Percentiles rank a stretch among this genome's conserved stretches.
These are phyloP conservation scores for Pilasporangium apinafurcum DNA, from an alignment of 352 stramenopile genomes.

Conservation along the genomic window DNA sequence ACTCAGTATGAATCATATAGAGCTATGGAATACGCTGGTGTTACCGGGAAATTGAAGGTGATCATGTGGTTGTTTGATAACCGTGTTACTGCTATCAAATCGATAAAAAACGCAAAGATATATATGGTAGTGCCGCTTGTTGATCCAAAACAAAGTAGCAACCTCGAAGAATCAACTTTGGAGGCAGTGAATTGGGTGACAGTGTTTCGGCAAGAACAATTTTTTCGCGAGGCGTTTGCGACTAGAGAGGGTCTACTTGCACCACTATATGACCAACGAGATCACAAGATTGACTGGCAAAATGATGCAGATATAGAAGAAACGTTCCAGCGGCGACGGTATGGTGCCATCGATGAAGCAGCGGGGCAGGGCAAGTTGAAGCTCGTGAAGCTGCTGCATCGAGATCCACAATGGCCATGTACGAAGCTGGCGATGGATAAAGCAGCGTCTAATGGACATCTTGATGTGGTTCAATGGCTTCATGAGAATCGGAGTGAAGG, in stretches of 20 bases:
- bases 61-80: constrained; percentile 26
- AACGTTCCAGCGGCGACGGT: constrained; percentile 8
- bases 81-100: not conserved
- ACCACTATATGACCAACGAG: constrained; percentile 21
- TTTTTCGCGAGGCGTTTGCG: constrained; percentile 25
- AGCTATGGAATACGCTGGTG: constrained; percentile 36
- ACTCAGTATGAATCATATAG: constrained; percentile 21
- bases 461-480: constrained; percentile 30
- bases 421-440: constrained; percentile 31
- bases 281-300: constrained; percentile 19
- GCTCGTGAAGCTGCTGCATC: constrained; percentile 25
- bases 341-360: constrained; percentile 21
- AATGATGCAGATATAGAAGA: constrained; percentile 1
- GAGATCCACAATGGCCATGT: constrained; percentile 22
- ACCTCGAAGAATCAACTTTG: too few relatives aligned
- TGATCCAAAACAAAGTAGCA: too few relatives aligned
- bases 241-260: constrained; percentile 18
- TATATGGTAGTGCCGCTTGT: constrained; percentile 23
- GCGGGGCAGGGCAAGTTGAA: constrained; percentile 19
- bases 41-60: constrained; percentile 17
- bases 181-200: constrained; percentile 30
- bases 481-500: constrained; percentile 31
- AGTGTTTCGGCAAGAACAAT: constrained; percentile 15
- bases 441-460: constrained; percentile 25
- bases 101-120: constrained; percentile 3